Evolutionary conservation across 2,329 filamentous ascomycete species (phyloP).

Genomic region (Talaromyces sp.): DNA sequence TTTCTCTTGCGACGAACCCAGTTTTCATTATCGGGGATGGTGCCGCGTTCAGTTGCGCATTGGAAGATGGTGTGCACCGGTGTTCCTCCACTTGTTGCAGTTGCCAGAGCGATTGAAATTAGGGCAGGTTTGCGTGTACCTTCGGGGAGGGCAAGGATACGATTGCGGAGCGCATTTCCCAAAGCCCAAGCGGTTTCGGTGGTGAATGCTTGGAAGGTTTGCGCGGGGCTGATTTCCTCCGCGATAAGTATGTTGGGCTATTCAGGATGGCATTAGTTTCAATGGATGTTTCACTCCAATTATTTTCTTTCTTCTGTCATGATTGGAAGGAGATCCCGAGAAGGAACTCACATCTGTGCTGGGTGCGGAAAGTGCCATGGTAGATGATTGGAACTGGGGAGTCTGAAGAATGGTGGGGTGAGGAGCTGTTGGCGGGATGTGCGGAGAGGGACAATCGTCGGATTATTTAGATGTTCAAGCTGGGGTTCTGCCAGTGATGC

Average conservation of each 20-base stretch:
- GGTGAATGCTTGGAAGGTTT: slow-evolving; percentile 43
- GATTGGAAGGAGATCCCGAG: neutral
- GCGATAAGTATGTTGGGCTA: slow-evolving; percentile 32
- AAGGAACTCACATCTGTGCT: slow-evolving; percentile 33
- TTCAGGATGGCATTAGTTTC: slow-evolving; percentile 1
- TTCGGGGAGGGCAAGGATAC: slow-evolving; percentile 38
- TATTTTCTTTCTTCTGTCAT: too few relatives aligned
- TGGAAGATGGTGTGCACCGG: slow-evolving; percentile 68
- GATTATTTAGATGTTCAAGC: too few relatives aligned
- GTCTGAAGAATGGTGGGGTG: neutral
- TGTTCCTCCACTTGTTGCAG: slow-evolving; percentile 26
- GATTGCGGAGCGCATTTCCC: slow-evolving; percentile 41
- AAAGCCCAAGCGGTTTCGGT: slow-evolving; percentile 42
- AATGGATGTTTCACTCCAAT: neutral
- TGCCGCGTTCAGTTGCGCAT: slow-evolving; percentile 66
- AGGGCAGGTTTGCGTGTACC: slow-evolving; percentile 41
- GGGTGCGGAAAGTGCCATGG: slow-evolving; percentile 33
- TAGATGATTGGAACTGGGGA: slow-evolving; percentile 1
- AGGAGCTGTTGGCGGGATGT: neutral
- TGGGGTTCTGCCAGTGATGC: too few relatives aligned
- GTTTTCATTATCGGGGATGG: slow-evolving; percentile 69
- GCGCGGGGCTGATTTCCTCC: slow-evolving; percentile 32
- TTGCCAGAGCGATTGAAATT: slow-evolving; percentile 42
- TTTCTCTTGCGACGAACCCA: slow-evolving; percentile 73
- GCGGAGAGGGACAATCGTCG: neutral